Base-by-base conservation (phyloP, 2,329 filamentous ascomycete genomes). In the Botrytis fragariae region DNA sequence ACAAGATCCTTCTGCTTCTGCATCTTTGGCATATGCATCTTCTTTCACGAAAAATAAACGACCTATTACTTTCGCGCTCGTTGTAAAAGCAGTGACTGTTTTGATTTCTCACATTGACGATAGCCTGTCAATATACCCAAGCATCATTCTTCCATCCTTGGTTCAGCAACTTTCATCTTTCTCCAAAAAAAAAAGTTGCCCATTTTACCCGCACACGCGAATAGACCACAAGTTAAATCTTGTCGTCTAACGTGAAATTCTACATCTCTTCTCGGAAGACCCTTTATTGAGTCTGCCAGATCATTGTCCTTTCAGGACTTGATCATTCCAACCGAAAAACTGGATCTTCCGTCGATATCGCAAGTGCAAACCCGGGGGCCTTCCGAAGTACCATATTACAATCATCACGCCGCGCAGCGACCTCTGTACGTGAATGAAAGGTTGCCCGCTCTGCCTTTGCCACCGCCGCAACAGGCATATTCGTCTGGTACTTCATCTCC, bases 281-380 rank as follows among this genome's bases (percentile, higher is more conserved):
- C 48, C 76, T 75, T 76, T 75, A 71, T 75, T 75, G 77, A 78
- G 77, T 76, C 73, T 74, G 73, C 73, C 75, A 63, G 60, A 74
- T 73, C 75, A 76, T 75, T 77, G 78, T 81, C 79, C 78, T 76
- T 71, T 71, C 69, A 74, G 79, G 79, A 79, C 79, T 77, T 78
- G 75, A 78, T 73, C 76, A 61, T 64, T 75, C 74, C 89, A 85
- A 92, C 90, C 93, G 93, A 89, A 91, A 96, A 95, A 87, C 93
- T 97, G 93, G 93, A 95, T 93, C 90, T 95, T 84, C 92, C 93
- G 85, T 93, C 93, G 85, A 92, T 94, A 82, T 92, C 92, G 82
- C 91, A 93, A 86, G 89, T 93, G 86, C 91, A 93, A 85, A 89
- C 91, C 88, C 91, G 92, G 89, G 91, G 91, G 86, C 87, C 88